Conservation (phyloP, 352 stramenopile genomes). For the Thraustotheca clavata region DNA sequence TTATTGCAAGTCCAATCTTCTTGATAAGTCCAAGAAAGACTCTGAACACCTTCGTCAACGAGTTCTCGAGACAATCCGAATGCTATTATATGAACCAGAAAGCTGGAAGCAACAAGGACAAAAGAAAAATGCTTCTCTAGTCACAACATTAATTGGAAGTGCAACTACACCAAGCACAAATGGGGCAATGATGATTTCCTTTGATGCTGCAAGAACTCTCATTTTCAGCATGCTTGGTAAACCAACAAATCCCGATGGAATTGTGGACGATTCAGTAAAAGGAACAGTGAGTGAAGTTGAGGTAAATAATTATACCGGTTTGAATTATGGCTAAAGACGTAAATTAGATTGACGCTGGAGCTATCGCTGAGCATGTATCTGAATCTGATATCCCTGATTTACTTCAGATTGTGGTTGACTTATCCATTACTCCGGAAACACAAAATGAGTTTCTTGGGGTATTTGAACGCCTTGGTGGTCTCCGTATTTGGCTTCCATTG, state of each 20-base stretch:
- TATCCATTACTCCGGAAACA: constrained; percentile 61
- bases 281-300: constrained; percentile 11
- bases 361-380: constrained; percentile 63
- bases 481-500: constrained; percentile 74
- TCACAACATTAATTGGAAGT: neutral
- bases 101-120: constrained; percentile 28
- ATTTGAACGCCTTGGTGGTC: constrained; percentile 61
- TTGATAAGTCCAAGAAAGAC: constrained; percentile 27
- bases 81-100: constrained; percentile 68
- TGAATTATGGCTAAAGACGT: neutral
- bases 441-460: constrained; percentile 60
- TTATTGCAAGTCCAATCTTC: constrained; percentile 41
- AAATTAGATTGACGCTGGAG: constrained; percentile 44
- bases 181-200: constrained; percentile 36
- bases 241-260: constrained; percentile 28
- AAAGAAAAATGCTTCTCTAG: neutral
- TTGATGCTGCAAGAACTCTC: constrained; percentile 67
- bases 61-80: constrained; percentile 67
- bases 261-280: constrained; percentile 15
- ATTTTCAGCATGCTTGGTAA: constrained; percentile 86
- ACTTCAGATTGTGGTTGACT: constrained; percentile 65
- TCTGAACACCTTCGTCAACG: constrained; percentile 44
- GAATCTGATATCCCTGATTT: constrained; percentile 65
- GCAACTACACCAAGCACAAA: neutral
- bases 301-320: constrained; percentile 1